A percentile compares a stretch with the other conserved stretches of the same genome.
Evolutionary conservation across 2,329 filamentous ascomycete genomes (phyloP).

Genomic region (Epichloe hybrida): DNA sequence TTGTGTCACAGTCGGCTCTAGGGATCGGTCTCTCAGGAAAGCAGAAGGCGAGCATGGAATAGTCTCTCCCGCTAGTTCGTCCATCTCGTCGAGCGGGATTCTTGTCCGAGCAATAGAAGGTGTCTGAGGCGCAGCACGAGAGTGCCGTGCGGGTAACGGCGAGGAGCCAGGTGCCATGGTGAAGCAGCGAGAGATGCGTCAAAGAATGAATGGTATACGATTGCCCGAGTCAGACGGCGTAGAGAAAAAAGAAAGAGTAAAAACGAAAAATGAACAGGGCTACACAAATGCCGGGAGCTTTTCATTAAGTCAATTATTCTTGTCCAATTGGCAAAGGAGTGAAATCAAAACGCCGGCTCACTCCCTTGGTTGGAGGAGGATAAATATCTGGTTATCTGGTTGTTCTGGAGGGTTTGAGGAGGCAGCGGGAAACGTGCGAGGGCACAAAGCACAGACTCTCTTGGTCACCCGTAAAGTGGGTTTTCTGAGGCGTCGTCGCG

Average conservation of each 20-base stretch:
- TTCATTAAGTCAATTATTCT: not conserved
- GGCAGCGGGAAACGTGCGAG: not conserved
- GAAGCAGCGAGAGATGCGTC: not conserved
- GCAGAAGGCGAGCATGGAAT: slow-evolving; percentile 29
- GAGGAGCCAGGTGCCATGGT: slow-evolving; percentile 19
- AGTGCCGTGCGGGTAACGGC: slow-evolving; percentile 18
- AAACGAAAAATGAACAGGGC: not conserved
- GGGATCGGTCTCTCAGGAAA: slow-evolving; percentile 16
- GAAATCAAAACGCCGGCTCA: too few species aligned
- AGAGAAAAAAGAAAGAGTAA: not conserved
- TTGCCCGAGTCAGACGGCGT: not conserved
- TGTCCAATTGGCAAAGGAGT: too few species aligned
- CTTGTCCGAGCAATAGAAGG: slow-evolving; percentile 14
- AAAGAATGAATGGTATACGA: not conserved
- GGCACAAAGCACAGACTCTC: not conserved
- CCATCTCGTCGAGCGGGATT: slow-evolving; percentile 23
- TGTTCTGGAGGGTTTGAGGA: too few species aligned
- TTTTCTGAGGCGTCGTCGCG: slow-evolving; percentile 2
- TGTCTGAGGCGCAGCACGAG: slow-evolving; percentile 15
- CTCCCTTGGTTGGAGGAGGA: too few species aligned
- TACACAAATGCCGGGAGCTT: not conserved
- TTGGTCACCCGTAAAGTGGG: not conserved
- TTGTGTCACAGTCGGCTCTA: slow-evolving; percentile 22
- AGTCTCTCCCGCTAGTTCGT: slow-evolving; percentile 32
- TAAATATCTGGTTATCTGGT: too few species aligned